Base-by-base conservation (phyloP, 208 protist genomes). In the Wallacemonas rigidus region DNA sequence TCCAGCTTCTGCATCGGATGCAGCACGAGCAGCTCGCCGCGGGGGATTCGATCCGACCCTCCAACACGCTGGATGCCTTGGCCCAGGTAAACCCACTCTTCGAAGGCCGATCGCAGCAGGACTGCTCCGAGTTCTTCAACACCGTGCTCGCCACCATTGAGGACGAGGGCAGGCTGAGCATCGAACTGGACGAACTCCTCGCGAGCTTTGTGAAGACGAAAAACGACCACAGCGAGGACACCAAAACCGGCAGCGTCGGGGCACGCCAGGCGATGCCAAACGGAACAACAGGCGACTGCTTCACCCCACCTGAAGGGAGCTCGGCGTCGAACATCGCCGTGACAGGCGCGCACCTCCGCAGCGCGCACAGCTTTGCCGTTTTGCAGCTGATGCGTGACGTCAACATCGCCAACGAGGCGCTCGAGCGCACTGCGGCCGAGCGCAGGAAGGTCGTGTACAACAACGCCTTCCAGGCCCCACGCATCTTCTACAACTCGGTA, bases 111-210 rank as follows among this genome's bases (percentile, higher is more conserved):
- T 75, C 74, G 7, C 92, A 98, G 81, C 94, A 98, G 74, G 94
- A 98, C 77, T 93, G 88, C 47, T 56, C 84, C 11, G 94, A 98
- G 78, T 91, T 97, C 84, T 79, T 98, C 64, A 84, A 67, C 69
- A 73, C 82, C 6, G 60, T 94, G 35, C 71, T 97, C 9, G 73
- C 75, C 17, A 87, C 74, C 56, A 48, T 96, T 6, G 82, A 93
- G 57, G 91, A 98, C 63, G 94, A 93, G 69, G 80, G 83, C 35
- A 55, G 86, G 14, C 69, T 86, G 53, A 79, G 78, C 39, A 80
- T 77, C 0, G 79, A 93, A 26, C 65, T 94, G 43, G 77, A 83
- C 7, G 54, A 71, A 48, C 73, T 96, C 2, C 72, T 93, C 14
- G 26, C 9, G 17, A 85, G 80, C 35, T 90, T 93, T 70, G 77